Percentiles rank a stretch among this genome's conserved stretches.
These are phyloP conservation scores for Penicillium salamii DNA, from an alignment of 495 filamentous ascomycete genomes.

Conservation along the genomic window DNA sequence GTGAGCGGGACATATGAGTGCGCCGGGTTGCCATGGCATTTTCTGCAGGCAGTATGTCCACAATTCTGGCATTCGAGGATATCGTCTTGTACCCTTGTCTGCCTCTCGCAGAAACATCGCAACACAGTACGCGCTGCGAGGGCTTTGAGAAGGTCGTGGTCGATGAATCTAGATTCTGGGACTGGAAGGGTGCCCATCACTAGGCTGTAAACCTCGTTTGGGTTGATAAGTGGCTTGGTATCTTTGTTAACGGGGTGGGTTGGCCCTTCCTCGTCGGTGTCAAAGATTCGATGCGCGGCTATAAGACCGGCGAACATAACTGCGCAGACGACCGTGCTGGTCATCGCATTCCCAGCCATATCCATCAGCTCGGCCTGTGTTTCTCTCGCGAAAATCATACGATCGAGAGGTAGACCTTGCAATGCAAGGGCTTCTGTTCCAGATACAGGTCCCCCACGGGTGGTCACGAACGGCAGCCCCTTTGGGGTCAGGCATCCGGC, in stretches of 20 bases:
- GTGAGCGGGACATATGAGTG: constrained; percentile 44
- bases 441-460: constrained; percentile 59
- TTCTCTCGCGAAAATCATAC: constrained; percentile 62
- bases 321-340: constrained; percentile 67
- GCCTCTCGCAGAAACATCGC: constrained; percentile 58
- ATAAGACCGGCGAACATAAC: constrained; percentile 57
- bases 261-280: constrained; percentile 7
- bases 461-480: constrained; percentile 61
- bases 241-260: background rate
- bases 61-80: constrained; percentile 54
- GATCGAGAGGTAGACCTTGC: constrained; percentile 68
- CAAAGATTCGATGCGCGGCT: constrained; percentile 34
- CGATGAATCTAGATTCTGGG: background rate
- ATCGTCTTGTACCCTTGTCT: constrained; percentile 28
- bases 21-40: constrained; percentile 54
- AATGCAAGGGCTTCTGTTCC: constrained; percentile 65
- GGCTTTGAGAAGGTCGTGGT: constrained; percentile 10
- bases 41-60: constrained; percentile 52
- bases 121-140: constrained; percentile 37
- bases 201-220: constrained; percentile 2
- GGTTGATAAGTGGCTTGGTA: constrained; percentile 8
- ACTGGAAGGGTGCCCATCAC: constrained; percentile 8
- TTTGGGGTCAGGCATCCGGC: constrained; percentile 68
- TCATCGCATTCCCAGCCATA: constrained; percentile 85
- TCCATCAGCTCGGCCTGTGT: constrained; percentile 63